Base-by-base conservation (phyloP, 2,329 filamentous ascomycete species). In the Ceratocystiopsis brevicomis region DNA sequence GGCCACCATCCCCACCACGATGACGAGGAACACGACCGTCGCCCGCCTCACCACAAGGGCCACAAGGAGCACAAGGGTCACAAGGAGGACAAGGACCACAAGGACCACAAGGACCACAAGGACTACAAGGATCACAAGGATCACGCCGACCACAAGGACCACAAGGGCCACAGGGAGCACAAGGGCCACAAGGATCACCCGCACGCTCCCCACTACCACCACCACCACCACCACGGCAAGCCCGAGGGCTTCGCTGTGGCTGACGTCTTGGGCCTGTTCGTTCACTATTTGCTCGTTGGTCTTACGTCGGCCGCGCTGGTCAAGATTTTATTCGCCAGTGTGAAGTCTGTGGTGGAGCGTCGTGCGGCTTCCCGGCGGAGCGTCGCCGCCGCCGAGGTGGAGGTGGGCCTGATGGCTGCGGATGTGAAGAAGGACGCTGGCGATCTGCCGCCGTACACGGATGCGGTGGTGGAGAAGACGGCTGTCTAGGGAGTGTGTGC, bases 211-310 rank as follows among this genome's bases (percentile, higher is more conserved):
- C 55, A 47, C 46, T 46, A 48, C 47, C 39, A 48, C 40, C 50
- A 49, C 44, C 48, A 51, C 43, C 44, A 47, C 58, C 57, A 81
- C 37, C 55, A 83, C 39, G 78, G 76, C 44, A 78, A 84, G 69
- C 60, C 76, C 45, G 57, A 79, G 37, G 78, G 77, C 48, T 75
- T 71, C 41, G 52, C 78, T 43, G 63, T 76, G 43, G 67, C 78
- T 42, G 73, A 71, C 45, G 41, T 77, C 21, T 73, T 73, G 63
- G 69, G 71, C 48, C 12, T 45, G 30, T 59, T 66, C 47, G 55
- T 77, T 47, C 61, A 63, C 52, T 69, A 4, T 21, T 4, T 21
- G 19, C 6, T 21, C 19, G 4, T 21, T 6, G 19, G 19, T 6
- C 19, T 21, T 6, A 21, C 19, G 19, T 21, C 4, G 4, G 19